Conservation (phyloP, 2,329 filamentous ascomycete species). For the Ophiostoma ips region DNA sequence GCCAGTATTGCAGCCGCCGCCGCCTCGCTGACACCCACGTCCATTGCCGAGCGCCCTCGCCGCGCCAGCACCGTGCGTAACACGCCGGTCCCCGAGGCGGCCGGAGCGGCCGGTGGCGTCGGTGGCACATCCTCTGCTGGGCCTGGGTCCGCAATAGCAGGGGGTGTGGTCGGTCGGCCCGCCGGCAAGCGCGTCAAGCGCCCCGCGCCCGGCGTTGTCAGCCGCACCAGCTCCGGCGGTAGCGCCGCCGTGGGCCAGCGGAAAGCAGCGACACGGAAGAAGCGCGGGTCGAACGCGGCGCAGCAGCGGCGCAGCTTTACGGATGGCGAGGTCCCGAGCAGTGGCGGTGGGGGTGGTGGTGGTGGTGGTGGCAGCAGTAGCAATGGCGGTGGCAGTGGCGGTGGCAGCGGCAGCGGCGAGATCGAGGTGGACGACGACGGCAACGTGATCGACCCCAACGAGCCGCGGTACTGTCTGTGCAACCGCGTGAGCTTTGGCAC, state of each 20-base stretch:
- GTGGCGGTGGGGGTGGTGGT: slow-evolving; percentile 19
- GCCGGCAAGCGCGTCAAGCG: slow-evolving; percentile 45
- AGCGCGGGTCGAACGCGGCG: slow-evolving; percentile 26
- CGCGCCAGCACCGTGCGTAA: slow-evolving; percentile 43
- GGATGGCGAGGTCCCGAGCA: slow-evolving; percentile 20
- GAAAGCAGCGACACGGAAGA: slow-evolving; percentile 55
- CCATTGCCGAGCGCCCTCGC: slow-evolving; percentile 39
- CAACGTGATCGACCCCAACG: slow-evolving; percentile 58
- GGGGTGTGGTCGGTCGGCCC: not conserved
- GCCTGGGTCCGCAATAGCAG: not conserved
- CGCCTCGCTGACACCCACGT: slow-evolving; percentile 18
- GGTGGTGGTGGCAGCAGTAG: slow-evolving; percentile 32
- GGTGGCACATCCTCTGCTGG: too few relatives aligned
- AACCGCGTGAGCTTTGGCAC: slow-evolving; percentile 67
- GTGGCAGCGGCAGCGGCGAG: slow-evolving; percentile 32
- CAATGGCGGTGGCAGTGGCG: slow-evolving; percentile 19
- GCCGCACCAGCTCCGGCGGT: slow-evolving; percentile 43
- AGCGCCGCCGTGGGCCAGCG: slow-evolving; percentile 58
- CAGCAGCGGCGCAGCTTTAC: slow-evolving; percentile 28
- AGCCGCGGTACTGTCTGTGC: slow-evolving; percentile 65
- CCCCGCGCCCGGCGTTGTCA: slow-evolving; percentile 60
- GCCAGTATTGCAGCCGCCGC: slow-evolving; percentile 21
- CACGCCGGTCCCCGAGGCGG: slow-evolving; percentile 37
- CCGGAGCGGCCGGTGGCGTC: slow-evolving; percentile 13
- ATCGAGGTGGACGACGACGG: slow-evolving; percentile 54